Evolutionary conservation across 2,329 filamentous ascomycete species (phyloP), one percentile per base, ranked within the genome.

Genomic region (Elsinoe necatrix): DNA sequence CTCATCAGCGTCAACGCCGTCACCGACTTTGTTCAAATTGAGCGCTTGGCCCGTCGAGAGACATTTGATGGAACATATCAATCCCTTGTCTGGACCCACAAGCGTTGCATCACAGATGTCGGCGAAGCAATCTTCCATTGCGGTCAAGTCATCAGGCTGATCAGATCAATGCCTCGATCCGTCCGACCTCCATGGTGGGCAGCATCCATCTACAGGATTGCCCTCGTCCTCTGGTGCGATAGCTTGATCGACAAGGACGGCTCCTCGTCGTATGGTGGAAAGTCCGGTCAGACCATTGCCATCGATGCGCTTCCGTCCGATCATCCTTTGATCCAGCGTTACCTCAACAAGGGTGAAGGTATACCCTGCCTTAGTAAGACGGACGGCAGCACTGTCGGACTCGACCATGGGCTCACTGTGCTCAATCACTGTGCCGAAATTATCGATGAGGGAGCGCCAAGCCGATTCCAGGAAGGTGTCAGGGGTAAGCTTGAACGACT

Each of bases 181-280:
- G 74, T 79, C 2, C 78, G 83, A 20, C 85, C 85, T 4, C 79
- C 77, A 35, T 89, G 85, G 85, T 88, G 84, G 84, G 73, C 82
- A n/a, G 80, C 77, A 1, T 84, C 83, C 2, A 72, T 87, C 39
- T 87, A 88, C 66, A 81, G 85, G n/a, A 83, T 78, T 1, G 77
- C 77, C 3, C 71, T 86, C 57, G 77, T 83, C 39, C 71, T 85
- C 1, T 86, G 82, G 83, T 75, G 78, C 1, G 80, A 85, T 62
- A 80, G 81, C 62, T 68, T 85, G 56, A 74, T 72, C 4, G 75
- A 76, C 57, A 73, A 78, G 58, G 77, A 82, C 55, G 63, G 65
- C 58, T 67, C 68, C 16, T 67, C 67, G 23, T 63, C 63, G 25
- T 67, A 64, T 61, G 68, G 67, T 61, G 63, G 59, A 62, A 66